A percentile compares a stretch with the other conserved stretches of the same genome.
These are phyloP conservation scores for Pythium dissimile DNA, from an alignment of 352 stramenopile species.

Conservation along the genomic window DNA sequence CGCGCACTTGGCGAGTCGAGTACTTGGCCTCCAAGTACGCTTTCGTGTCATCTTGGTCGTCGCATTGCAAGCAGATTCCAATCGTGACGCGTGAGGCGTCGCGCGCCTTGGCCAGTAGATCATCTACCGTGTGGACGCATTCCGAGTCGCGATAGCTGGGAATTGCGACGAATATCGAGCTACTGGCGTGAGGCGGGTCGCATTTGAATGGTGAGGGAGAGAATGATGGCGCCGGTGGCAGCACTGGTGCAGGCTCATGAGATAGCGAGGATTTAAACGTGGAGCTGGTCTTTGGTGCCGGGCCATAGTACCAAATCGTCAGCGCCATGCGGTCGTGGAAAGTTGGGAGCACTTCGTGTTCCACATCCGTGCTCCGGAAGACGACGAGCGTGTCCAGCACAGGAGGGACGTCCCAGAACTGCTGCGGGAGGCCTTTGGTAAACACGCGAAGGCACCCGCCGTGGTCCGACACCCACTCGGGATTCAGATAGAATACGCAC, in stretches of 20 bases:
- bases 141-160: slow-evolving; percentile 92
- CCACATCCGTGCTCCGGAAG: slow-evolving; percentile 89
- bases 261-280: too few species aligned
- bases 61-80: slow-evolving; percentile 87
- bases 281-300: background rate
- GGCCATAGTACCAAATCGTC: slow-evolving; percentile 94
- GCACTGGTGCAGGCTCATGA: background rate
- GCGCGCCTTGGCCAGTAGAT: slow-evolving; percentile 58
- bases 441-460: slow-evolving; percentile 71
- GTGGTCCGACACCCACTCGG: slow-evolving; percentile 52
- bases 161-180: slow-evolving; percentile 92
- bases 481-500: slow-evolving; percentile 87
- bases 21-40: slow-evolving; percentile 40
- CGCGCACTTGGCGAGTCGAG: slow-evolving; percentile 31
- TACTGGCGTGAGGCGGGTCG: background rate
- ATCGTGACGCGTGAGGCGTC: slow-evolving; percentile 70
- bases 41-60: slow-evolving; percentile 43
- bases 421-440: slow-evolving; percentile 1
- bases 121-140: slow-evolving; percentile 78
- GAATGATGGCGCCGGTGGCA: background rate
- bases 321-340: slow-evolving; percentile 85
- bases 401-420: slow-evolving; percentile 72
- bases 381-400: slow-evolving; percentile 86
- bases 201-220: background rate
- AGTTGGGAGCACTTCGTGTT: slow-evolving; percentile 89